phyloP scores from a whole-genome alignment of 768 basidiomycete genomes.

The Rhizopogon vulgaris region DNA sequence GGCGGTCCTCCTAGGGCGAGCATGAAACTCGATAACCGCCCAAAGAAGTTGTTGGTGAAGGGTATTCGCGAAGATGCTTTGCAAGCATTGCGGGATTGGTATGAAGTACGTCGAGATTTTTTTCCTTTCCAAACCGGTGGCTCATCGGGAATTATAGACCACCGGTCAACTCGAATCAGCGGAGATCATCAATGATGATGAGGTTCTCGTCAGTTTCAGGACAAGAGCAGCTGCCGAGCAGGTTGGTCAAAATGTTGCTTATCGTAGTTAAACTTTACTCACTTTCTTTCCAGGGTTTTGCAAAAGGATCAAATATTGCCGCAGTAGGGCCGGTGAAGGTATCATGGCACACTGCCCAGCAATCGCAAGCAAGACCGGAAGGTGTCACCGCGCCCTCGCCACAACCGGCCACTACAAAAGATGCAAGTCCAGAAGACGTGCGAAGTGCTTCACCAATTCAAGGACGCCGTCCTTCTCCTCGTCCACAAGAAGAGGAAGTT shows the following conservation, averaged over 20 bases:
- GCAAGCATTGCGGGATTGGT: conserved; percentile 74
- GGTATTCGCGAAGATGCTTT: conserved; percentile 51
- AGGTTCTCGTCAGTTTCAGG: conserved; percentile 63
- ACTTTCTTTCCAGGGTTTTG: conserved; percentile 47
- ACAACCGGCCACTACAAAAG: conserved; percentile 13
- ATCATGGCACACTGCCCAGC: conserved; percentile 52
- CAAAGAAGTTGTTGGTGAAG: conserved; percentile 73
- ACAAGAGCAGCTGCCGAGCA: conserved; percentile 72
- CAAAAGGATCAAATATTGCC: conserved; percentile 66
- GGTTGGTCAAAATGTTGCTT: conserved; percentile 33
- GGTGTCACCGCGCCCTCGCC: conserved; percentile 14
- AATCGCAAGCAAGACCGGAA: conserved; percentile 13
- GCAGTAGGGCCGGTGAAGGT: conserved; percentile 60
- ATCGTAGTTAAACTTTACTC: conserved; percentile 2
- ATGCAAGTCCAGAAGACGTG: conserved; percentile 18
- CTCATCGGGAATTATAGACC: conserved; percentile 35
- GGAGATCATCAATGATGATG: conserved; percentile 47
- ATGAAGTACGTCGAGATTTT: conserved; percentile 46
- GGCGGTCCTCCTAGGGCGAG: conserved; percentile 64
- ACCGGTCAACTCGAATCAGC: conserved; percentile 67
- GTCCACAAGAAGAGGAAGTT: conserved; percentile 52
- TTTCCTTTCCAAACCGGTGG: background rate
- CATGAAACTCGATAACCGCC: conserved; percentile 89
- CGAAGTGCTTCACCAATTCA: conserved; percentile 13
- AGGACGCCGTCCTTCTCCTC: conserved; percentile 22